phyloP scores from a whole-genome alignment of 2,329 filamentous ascomycete genomes.

The Phyllosticta citrichinensis region DNA sequence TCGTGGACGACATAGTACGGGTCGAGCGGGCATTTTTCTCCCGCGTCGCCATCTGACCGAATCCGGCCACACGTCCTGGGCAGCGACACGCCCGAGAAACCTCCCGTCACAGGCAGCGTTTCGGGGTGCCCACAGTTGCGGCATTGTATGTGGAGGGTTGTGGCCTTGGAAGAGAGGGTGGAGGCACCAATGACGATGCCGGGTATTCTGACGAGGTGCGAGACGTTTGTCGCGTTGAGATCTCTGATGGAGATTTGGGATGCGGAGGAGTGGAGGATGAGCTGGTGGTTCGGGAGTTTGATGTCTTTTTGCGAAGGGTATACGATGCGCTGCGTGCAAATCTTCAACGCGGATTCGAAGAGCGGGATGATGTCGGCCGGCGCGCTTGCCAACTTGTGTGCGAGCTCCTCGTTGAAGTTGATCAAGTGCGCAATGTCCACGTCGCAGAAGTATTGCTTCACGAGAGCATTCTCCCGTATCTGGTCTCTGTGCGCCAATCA shows the following conservation, averaged over 20 bases:
- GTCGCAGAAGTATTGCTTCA: conserved; percentile 93
- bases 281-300: conserved; percentile 78
- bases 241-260: conserved; percentile 89
- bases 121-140: conserved; percentile 69
- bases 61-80: conserved; percentile 65
- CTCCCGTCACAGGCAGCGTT: conserved; percentile 64
- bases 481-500: conserved; percentile 60
- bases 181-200: conserved; percentile 97
- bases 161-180: conserved; percentile 93
- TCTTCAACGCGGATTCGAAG: conserved; percentile 81
- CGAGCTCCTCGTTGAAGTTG: conserved; percentile 90
- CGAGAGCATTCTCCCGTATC: conserved; percentile 83
- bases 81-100: conserved; percentile 78
- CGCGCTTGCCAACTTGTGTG: conserved; percentile 78
- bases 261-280: conserved; percentile 86
- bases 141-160: conserved; percentile 75
- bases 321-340: conserved; percentile 87
- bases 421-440: conserved; percentile 93
- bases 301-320: conserved; percentile 63
- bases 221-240: conserved; percentile 84
- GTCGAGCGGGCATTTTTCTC: conserved; percentile 76
- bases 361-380: conserved; percentile 88
- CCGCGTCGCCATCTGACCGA: conserved; percentile 54
- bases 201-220: conserved; percentile 88
- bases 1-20: conserved; percentile 96